Conservation (phyloP, 2,329 filamentous ascomycete species). For the Hysterium pulicare region DNA sequence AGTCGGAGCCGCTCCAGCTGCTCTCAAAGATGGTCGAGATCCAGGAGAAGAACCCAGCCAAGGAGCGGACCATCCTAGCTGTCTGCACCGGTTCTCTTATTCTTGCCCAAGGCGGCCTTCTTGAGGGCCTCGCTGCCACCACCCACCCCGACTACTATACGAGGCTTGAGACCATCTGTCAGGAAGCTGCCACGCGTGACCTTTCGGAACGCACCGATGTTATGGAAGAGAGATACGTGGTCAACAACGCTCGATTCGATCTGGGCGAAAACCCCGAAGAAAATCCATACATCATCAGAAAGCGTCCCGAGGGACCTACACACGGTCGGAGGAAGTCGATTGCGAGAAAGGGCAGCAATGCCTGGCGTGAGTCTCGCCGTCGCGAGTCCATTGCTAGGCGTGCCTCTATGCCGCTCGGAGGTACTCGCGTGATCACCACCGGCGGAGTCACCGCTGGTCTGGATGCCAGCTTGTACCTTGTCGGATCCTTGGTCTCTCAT, state of each 20-base stretch:
- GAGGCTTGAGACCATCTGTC: conserved; percentile 77
- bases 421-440: conserved; percentile 71
- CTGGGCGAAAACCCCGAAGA: conserved; percentile 73
- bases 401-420: conserved; percentile 68
- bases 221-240: conserved; percentile 80
- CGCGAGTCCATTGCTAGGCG: conserved; percentile 79
- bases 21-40: conserved; percentile 75
- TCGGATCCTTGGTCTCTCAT: conserved; percentile 76
- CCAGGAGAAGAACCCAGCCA: conserved; percentile 72
- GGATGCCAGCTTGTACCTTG: conserved; percentile 80
- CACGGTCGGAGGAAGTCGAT: conserved; percentile 42
- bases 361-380: conserved; percentile 72
- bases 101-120: conserved; percentile 71
- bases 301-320: conserved; percentile 57
- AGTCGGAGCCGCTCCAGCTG: conserved; percentile 58
- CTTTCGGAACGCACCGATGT: conserved; percentile 76
- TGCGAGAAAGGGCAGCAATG: conserved; percentile 75
- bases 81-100: conserved; percentile 77
- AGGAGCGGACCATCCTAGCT: conserved; percentile 77
- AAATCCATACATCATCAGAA: conserved; percentile 77
- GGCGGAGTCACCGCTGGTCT: conserved; percentile 77
- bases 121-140: conserved; percentile 75
- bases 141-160: conserved; percentile 79
- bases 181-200: conserved; percentile 66
- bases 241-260: conserved; percentile 88